phyloP scores from a whole-genome alignment of 345 rosid genomes.

The Eucalyptus curtisii region DNA sequence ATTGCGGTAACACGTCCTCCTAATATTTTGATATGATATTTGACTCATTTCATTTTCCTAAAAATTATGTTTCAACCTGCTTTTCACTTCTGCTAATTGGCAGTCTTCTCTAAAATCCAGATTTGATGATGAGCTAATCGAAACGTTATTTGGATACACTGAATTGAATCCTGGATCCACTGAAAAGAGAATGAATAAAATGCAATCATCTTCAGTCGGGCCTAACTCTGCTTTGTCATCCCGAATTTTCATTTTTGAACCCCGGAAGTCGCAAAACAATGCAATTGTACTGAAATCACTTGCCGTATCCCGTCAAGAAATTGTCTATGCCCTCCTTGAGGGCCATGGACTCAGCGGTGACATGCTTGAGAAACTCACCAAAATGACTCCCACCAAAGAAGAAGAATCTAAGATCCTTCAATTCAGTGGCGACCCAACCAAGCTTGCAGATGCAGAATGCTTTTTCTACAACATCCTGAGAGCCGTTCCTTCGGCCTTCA shows the following conservation, averaged over 20 bases:
- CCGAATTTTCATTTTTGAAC: constrained; percentile 34
- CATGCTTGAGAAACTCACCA: constrained; percentile 56
- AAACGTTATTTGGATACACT: constrained; percentile 31
- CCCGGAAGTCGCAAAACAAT: constrained; percentile 43
- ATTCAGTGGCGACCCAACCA: constrained; percentile 29
- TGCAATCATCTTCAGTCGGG: constrained; percentile 1
- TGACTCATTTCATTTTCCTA: not conserved
- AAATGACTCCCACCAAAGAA: constrained; percentile 57
- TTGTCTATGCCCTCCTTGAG: constrained; percentile 29
- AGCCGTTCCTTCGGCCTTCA: constrained; percentile 62
- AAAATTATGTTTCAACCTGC: not conserved
- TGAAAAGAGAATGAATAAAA: not conserved
- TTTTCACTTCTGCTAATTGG: not conserved
- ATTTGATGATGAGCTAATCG: constrained; percentile 41
- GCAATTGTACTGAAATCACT: constrained; percentile 48
- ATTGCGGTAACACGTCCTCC: constrained; percentile 16
- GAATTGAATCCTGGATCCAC: not conserved
- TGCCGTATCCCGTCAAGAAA: constrained; percentile 22
- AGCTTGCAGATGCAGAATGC: constrained; percentile 65
- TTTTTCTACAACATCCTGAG: constrained; percentile 53
- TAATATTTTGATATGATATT: not conserved
- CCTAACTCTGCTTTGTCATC: constrained; percentile 9
- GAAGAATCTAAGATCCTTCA: constrained; percentile 47
- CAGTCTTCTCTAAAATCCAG: constrained; percentile 7
- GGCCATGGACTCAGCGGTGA: constrained; percentile 43